Percentiles rank a stretch among this genome's conserved stretches.
Conservation (phyloP, 2,329 filamentous ascomycete species). For the Cladosporium sp. region DNA sequence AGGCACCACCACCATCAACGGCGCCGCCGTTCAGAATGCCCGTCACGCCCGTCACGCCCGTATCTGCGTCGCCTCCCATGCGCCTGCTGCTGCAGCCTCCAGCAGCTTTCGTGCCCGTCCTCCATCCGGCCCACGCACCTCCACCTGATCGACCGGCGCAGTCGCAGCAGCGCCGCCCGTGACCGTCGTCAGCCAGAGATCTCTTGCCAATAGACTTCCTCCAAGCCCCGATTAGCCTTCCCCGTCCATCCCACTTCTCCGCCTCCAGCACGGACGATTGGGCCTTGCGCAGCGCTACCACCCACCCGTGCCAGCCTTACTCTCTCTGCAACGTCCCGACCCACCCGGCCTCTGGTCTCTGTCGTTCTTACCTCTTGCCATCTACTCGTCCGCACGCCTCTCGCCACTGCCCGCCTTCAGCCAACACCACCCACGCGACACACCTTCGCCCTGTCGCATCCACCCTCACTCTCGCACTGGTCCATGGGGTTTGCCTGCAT, state of each 20-base stretch:
- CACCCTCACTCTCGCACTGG: not conserved
- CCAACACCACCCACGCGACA: not conserved
- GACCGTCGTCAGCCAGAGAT: no score
- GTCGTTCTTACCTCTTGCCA: not conserved
- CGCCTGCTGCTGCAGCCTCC: no score
- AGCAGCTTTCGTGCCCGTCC: no score
- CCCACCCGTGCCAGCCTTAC: not conserved
- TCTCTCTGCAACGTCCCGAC: not conserved
- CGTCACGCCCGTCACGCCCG: no score
- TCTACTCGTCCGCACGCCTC: not conserved
- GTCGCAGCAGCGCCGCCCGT: no score
- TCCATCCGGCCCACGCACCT: no score
- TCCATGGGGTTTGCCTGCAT: slow-evolving; percentile 1
- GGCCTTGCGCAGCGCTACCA: not conserved
- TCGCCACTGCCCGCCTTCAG: not conserved
- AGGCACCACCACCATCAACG: no score
- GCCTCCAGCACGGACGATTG: slow-evolving; percentile 1
- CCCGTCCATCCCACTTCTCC: slow-evolving; percentile 1
- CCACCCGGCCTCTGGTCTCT: not conserved
- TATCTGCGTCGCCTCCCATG: no score
- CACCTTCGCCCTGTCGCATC: not conserved
- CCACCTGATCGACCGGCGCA: no score
- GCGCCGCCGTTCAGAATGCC: no score
- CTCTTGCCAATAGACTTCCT: no score
- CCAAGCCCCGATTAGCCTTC: not conserved